Base-by-base conservation (phyloP, 2,329 filamentous ascomycete genomes). In the Fusarium sacchari region DNA sequence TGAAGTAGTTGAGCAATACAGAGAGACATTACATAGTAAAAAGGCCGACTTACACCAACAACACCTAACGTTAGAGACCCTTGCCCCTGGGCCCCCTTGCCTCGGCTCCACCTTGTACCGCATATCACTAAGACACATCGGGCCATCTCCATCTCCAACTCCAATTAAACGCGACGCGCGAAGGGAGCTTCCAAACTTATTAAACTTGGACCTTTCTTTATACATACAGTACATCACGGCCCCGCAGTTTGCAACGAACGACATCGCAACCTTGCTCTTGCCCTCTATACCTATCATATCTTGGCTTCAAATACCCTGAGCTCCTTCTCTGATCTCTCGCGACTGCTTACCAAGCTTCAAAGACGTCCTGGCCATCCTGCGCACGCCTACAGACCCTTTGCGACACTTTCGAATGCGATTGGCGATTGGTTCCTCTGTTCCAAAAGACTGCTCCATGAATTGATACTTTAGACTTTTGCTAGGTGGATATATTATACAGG, bases 171-270 rank as follows among this genome's bases (percentile, higher is more conserved):
- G 67, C 67, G 67, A 70, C 67, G 60, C 67, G 67, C 46, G 28
- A 49, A 42, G 46, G 20, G 46, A 70, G 60, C 67, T 70, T 60
- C 60, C 60, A 65, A 67, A 22, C 46, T 60, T 47, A 43, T 20
- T 47, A 22, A 64, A 66, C 64, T 69, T 69, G 43, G 40, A 69
- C 60, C 67, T 71, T 68, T 63, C 64, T 67, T 70, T 65, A 49
- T 52, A 59, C 47, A 55, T 44, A n/a, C n/a, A n/a, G 14, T 32
- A 32, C 13, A 32, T 32, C 53, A 42, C 55, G 59, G 65, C 67
- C 67, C 67, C 67, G 39, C 67, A 69, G 43, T 55, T 47, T 47
- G 20, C 37, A 69, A 44, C 65, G 17, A 43, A 22, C 55, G 17
- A 43, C 34, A 56, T 42, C 30, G 39, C 52, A 59, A 61, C 49